phyloP scores from a whole-genome alignment of 352 stramenopile genomes.

The Globisporangium ultimum region DNA sequence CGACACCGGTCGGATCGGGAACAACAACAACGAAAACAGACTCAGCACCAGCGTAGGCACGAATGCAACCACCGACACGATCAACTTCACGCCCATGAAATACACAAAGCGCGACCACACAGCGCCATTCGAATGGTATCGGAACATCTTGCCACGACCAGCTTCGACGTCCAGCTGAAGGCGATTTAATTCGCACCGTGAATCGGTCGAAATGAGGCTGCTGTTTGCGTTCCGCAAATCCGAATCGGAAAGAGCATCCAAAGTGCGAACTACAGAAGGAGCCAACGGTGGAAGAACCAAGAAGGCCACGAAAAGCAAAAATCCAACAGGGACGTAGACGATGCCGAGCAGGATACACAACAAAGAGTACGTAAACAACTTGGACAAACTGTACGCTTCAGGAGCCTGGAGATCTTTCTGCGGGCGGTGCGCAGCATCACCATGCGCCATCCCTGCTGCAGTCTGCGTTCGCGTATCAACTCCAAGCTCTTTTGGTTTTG shows the following conservation, averaged over 20 bases:
- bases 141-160: constrained; percentile 39
- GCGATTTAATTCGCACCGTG: constrained; percentile 55
- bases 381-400: constrained; percentile 51
- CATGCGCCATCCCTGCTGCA: background rate
- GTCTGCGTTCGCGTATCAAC: background rate
- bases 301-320: constrained; percentile 56
- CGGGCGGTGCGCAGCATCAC: background rate
- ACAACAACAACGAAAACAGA: constrained; percentile 49
- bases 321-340: constrained; percentile 49
- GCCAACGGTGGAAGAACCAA: constrained; percentile 54
- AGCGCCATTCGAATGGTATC: constrained; percentile 48
- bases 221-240: constrained; percentile 76
- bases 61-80: constrained; percentile 56
- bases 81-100: constrained; percentile 57
- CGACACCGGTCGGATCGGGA: constrained; percentile 51
- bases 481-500: constrained; percentile 35
- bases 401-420: constrained; percentile 5
- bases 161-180: constrained; percentile 28
- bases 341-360: constrained; percentile 52
- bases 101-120: constrained; percentile 75
- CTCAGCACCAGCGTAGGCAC: constrained; percentile 52
- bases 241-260: constrained; percentile 73
- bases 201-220: constrained; percentile 42
- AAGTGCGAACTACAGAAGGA: constrained; percentile 39
- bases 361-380: constrained; percentile 63